Evolutionary conservation across 805 yeast genomes (phyloP), one percentile per base, ranked within the genome.

Genomic region (Maudiozyma turicensis): DNA sequence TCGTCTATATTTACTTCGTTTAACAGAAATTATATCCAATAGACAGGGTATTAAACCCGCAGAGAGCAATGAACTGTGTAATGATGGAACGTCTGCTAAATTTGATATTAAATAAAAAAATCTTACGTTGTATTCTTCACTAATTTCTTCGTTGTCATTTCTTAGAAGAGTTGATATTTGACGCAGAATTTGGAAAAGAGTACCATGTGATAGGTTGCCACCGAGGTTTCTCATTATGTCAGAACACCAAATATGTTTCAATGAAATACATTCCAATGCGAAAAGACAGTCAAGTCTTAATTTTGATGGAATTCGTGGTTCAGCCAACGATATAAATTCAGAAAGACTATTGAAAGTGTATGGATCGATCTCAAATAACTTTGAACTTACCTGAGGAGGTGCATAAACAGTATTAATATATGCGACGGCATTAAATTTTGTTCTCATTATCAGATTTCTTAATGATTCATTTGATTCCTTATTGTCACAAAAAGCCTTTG

Each of bases 141-240:
- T 77, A 6, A 70, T 61, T 20, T 59, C 63, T 5, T 58, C 53
- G 1, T 54, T 51, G 51, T 66, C 72, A 1, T 76, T 73, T 44
- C 71, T 65, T 35, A 80, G 55, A 40, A 73, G 67, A 50, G 80
- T 78, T 48, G 78, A 71, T n/a, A 87, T 77, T 41, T 72, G 72
- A 49, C 90, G 76, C 31, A 89, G 63, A 32, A 82, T 76, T 58
- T 86, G 89, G 68, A 84, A 86, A 39, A 90, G 60, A 10, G 81
- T 67, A 1, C 97, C 97, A 65, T 90, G 96, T 52, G 82, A 80
- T 39, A 90, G 88, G 61, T 87, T 87, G 8, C 93, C 96, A 20
- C 93, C 87, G 54, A 89, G 64, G 10, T 86, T 81, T 50, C 88
- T 74, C 47, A 89, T 72, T 26, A 90, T 73, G 55, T 89, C 96